Conservation (phyloP, 495 filamentous ascomycete species). For the Podospora australis region DNA sequence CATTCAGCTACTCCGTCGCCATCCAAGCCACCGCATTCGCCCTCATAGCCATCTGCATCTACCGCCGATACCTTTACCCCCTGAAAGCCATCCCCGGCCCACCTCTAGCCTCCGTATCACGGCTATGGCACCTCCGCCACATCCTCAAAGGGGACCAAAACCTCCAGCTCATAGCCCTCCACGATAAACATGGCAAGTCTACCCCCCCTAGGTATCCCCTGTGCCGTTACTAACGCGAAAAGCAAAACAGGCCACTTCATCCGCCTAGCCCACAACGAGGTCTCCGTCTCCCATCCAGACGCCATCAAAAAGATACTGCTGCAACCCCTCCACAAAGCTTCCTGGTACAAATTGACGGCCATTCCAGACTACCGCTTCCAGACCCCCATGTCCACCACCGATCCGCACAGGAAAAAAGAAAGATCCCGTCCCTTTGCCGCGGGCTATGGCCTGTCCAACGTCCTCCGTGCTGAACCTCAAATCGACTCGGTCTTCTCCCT, state of each 20-base stretch:
- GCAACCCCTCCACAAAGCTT: constrained; percentile 20
- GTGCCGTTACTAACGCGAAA: no score
- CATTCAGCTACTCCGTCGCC: background rate
- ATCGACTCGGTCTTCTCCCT: constrained; percentile 32
- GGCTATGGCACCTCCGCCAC: constrained; percentile 5
- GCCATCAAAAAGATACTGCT: constrained; percentile 28
- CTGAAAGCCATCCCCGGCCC: background rate
- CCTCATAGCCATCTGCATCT: background rate
- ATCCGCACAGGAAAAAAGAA: constrained; percentile 29
- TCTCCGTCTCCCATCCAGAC: constrained; percentile 42
- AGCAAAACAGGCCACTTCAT: constrained; percentile 42
- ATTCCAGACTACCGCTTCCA: constrained; percentile 36
- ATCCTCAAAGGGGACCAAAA: constrained; percentile 7
- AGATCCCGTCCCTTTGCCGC: constrained; percentile 31
- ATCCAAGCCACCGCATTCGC: background rate
- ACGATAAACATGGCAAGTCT: constrained; percentile 6
- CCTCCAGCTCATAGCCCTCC: background rate
- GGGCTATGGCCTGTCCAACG: constrained; percentile 35
- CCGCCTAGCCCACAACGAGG: constrained; percentile 44
- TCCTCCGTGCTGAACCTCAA: constrained; percentile 34
- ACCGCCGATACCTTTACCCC: background rate
- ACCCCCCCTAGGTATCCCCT: no score
- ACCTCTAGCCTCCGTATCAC: constrained; percentile 3
- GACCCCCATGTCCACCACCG: constrained; percentile 38
- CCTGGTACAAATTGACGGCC: constrained; percentile 26